phyloP scores from a whole-genome alignment of 2,329 filamentous ascomycete species.

The Trichoderma lentiforme region DNA sequence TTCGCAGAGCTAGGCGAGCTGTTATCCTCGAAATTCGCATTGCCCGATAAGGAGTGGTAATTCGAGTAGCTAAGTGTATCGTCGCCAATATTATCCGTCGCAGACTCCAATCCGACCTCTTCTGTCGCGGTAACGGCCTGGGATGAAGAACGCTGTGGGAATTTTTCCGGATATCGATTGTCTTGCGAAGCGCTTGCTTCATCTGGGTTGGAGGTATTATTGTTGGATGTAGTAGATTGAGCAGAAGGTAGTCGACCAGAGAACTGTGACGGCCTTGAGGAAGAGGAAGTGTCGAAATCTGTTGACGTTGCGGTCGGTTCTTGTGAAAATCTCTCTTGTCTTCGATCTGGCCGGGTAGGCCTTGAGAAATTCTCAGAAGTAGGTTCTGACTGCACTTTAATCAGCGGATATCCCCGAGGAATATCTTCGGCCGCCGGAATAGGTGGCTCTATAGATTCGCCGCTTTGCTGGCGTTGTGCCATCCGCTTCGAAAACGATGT shows the following conservation, averaged over 20 bases:
- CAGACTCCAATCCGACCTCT: slow-evolving; percentile 35
- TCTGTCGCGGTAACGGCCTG: slow-evolving; percentile 33
- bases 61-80: background rate
- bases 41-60: background rate
- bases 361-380: slow-evolving; percentile 60
- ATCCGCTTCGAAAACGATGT: slow-evolving; percentile 72
- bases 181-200: slow-evolving; percentile 30
- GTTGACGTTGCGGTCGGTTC: slow-evolving; percentile 31
- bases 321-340: slow-evolving; percentile 46
- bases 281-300: background rate
- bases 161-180: slow-evolving; percentile 32
- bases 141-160: slow-evolving; percentile 55
- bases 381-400: slow-evolving; percentile 69
- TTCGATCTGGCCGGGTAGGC: slow-evolving; percentile 46
- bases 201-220: slow-evolving; percentile 60
- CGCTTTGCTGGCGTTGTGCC: slow-evolving; percentile 59
- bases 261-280: slow-evolving; percentile 32
- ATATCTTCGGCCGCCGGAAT: slow-evolving; percentile 41
- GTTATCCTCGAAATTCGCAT: background rate
- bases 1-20: slow-evolving; percentile 9
- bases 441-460: slow-evolving; percentile 39
- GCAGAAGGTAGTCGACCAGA: slow-evolving; percentile 35
- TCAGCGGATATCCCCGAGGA: slow-evolving; percentile 51
- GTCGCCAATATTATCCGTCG: slow-evolving; percentile 32
- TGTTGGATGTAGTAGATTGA: slow-evolving; percentile 43